Evolutionary conservation across 1,284 basidiomycete genomes (phyloP), one percentile per base, ranked within the genome.

Genomic region (Apiotrichum akiyoshidainum): DNA sequence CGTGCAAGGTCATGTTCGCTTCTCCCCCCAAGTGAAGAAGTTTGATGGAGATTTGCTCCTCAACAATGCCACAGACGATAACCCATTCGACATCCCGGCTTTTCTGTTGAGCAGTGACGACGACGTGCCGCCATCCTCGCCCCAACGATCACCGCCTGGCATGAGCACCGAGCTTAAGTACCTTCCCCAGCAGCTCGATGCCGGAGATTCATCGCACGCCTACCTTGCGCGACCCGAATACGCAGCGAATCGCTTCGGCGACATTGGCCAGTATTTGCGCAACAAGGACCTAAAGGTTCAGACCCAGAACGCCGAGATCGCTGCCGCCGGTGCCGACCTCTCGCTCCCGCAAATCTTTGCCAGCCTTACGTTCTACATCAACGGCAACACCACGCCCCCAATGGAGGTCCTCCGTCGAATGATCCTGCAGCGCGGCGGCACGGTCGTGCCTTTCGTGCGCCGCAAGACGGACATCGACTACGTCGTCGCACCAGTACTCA

Each of bases 231-330:
- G 67, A 21, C 65, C 73, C 22, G 78, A 80, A n/a, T 96, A 95
- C 73, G 88, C 87, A 0, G 84, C 88, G 1, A 84, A 88, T 40
- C 82, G 81, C 21, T 97, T 95, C 70, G 92, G 90, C 17, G 86
- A 86, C 14, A 89, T 87, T 65, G 88, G 87, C 8, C 86, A 92
- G 66, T 97, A 96, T 72, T 89, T 95, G 88, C 78, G 82, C 13
- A 82, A 92, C 66, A 98, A 97, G 78, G 85, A 94, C 2, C 86
- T 87, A 49, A 98, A 98, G 73, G 74, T 95, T 46, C 90, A 93
- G 70, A 85, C 91, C 13, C 90, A 94, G 77, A 92, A 93, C 65
- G 74, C 81, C 5, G 82, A 84, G 60, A 80, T 91, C 47, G 82
- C 81, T 33, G 55, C 65, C 9, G 59, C 64, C 0, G 65, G 66